phyloP scores from a whole-genome alignment of 208 protist species.

The Acanthamoeba lenticulata region DNA sequence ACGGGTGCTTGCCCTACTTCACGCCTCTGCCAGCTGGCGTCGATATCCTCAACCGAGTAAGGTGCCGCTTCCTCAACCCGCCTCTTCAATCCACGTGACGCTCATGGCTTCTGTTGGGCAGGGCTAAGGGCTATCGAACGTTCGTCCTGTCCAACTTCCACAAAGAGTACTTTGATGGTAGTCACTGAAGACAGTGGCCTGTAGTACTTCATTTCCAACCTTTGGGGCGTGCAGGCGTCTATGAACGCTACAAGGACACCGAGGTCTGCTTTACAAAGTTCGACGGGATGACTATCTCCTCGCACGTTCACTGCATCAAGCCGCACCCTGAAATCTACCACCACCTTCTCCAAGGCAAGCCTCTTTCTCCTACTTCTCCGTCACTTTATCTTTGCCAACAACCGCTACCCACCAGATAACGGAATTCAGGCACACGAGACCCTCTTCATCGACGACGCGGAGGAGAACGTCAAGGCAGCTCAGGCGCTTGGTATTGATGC shows the following conservation, averaged over 20 bases:
- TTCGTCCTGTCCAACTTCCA: constrained; percentile 58
- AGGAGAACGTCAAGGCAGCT: background rate
- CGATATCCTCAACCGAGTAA: background rate
- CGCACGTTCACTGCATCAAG: constrained; percentile 31
- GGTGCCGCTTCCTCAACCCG: background rate
- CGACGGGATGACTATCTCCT: constrained; percentile 29
- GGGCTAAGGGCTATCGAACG: background rate
- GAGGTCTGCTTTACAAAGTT: constrained; percentile 26
- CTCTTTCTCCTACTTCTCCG: background rate
- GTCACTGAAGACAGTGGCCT: too few species aligned
- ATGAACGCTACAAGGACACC: constrained; percentile 26
- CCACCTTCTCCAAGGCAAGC: background rate
- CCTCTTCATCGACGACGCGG: constrained; percentile 27
- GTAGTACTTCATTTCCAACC: background rate
- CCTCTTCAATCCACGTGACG: background rate
- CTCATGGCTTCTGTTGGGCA: background rate
- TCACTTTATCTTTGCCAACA: background rate
- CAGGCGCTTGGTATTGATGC: background rate
- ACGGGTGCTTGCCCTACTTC: constrained; percentile 20
- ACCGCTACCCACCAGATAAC: background rate
- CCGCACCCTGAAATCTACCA: constrained; percentile 44
- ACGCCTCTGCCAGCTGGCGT: background rate
- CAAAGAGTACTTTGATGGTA: constrained; percentile 41
- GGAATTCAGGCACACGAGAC: background rate
- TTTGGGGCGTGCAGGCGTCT: background rate